Percentiles rank a stretch among this genome's conserved stretches.
These are phyloP conservation scores for Pseudevernia furfuracea DNA, from an alignment of 495 filamentous ascomycete species.

Conservation along the genomic window DNA sequence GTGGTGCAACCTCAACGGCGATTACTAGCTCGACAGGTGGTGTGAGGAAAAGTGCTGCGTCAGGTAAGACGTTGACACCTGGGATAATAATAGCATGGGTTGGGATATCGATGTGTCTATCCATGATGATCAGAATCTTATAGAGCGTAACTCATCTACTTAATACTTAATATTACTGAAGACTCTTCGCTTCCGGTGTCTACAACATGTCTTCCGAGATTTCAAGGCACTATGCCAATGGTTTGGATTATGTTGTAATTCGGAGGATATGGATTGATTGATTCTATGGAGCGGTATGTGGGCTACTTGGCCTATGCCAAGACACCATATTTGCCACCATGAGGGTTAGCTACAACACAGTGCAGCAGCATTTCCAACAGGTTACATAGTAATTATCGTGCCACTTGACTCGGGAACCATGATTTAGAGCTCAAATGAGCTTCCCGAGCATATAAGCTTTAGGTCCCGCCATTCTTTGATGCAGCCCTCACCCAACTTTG, in stretches of 20 bases:
- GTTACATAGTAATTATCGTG: too few relatives aligned
- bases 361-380: too few relatives aligned
- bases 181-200: too few relatives aligned
- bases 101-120: neutral
- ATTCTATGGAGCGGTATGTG: too few relatives aligned
- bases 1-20: neutral
- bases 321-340: too few relatives aligned
- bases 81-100: neutral
- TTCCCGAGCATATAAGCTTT: neutral
- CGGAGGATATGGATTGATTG: too few relatives aligned
- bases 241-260: too few relatives aligned
- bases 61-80: neutral
- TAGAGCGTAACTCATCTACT: neutral
- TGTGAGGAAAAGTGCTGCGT: neutral
- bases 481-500: neutral
- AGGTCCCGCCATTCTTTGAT: neutral
- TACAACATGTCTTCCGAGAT: too few relatives aligned
- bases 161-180: neutral
- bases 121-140: neutral
- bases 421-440: neutral
- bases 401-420: too few relatives aligned
- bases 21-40: neutral
- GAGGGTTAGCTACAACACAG: too few relatives aligned
- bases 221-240: too few relatives aligned
- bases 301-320: too few relatives aligned